Evolutionary conservation across 441 rosid genomes (phyloP), one percentile per base, ranked within the genome.

Genomic region (Arabidopsis hybrid): DNA sequence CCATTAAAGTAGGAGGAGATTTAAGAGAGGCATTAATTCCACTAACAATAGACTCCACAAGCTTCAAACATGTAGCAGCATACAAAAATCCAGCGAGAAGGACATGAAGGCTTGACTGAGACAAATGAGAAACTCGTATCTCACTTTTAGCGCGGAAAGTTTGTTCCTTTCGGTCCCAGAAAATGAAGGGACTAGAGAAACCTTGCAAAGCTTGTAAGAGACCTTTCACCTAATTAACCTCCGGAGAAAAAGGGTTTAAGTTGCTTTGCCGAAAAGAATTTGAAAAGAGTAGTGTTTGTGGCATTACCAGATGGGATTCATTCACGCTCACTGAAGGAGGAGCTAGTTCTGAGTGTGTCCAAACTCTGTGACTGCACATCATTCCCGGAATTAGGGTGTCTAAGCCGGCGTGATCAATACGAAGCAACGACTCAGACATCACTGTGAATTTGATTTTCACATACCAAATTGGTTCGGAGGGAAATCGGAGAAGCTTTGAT

Each of bases 131-230:
- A 64, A 92, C 79, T 62, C 84, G 86, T 45, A 92, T 79, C 82
- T 91, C 95, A 47, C 59, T 65, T 59, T 70, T 83, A 51, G 83
- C 81, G 34, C 74, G 46, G 81, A 87, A 95, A 43, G 75, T 64
- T 49, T 76, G 82, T 14, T 53, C 55, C 51, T 8, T 68, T 38
- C 76, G 72, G 83, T 92, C 93, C 99, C 98, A 92, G 21, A 45
- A 51, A 39, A 95, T 81, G 60, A 83, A 65, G 6, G 91, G 83
- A 79, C 85, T 79, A 9, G 97, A 82, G n/a, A 92, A 69, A 6
- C 99, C 99, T 78, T 95, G 97, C 76, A 91, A 59, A 84, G 92
- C 89, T 81, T 85, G 85, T 73, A 89, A 72, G 46, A 86, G 84
- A 56, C 91, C 86, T 61, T 68, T 85, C 36, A 95, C 92, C 92